Conservation (phyloP, 164 flowering plant genomes). For the Vitis labrusca region DNA sequence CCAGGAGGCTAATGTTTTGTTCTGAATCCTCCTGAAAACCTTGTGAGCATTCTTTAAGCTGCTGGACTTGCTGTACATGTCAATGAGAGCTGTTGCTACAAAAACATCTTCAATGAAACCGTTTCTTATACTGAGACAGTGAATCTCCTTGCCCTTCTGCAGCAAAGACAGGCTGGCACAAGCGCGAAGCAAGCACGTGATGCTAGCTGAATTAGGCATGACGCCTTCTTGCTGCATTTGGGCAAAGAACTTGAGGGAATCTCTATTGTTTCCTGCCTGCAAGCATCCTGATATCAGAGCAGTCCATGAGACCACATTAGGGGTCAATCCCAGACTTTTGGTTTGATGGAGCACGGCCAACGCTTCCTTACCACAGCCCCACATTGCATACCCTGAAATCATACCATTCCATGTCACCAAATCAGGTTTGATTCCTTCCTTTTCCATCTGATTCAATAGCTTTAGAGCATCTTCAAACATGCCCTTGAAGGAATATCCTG, state of each 20-base stretch:
- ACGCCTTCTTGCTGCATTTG: slow-evolving; percentile 56
- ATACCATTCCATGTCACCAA: slow-evolving; percentile 61
- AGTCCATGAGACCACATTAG: slow-evolving; percentile 74
- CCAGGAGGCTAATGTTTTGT: slow-evolving; percentile 58
- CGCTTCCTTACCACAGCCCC: slow-evolving; percentile 47
- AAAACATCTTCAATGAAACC: slow-evolving; percentile 36
- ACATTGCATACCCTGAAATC: slow-evolving; percentile 53
- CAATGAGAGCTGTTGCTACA: slow-evolving; percentile 59
- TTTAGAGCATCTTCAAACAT: slow-evolving; percentile 36
- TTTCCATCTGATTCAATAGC: slow-evolving; percentile 43
- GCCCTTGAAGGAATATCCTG: slow-evolving; percentile 58
- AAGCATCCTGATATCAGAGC: slow-evolving; percentile 65
- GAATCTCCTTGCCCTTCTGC: slow-evolving; percentile 57
- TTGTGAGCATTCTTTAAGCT: slow-evolving; percentile 32
- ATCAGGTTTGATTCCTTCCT: slow-evolving; percentile 54
- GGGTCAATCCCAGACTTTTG: slow-evolving; percentile 41
- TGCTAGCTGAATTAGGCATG: slow-evolving; percentile 53
- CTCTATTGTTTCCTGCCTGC: slow-evolving; percentile 36
- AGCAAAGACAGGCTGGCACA: slow-evolving; percentile 59
- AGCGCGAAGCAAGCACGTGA: slow-evolving; percentile 45
- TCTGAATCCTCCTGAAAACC: slow-evolving; percentile 34
- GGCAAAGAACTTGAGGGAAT: slow-evolving; percentile 34
- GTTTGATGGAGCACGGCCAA: slow-evolving; percentile 37
- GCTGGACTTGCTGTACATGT: slow-evolving; percentile 65
- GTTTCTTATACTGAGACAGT: slow-evolving; percentile 39